Evolutionary conservation across 140 eudicot species (phyloP), one percentile per base, ranked within the genome.

Genomic region (Stevia rebaudiana): DNA sequence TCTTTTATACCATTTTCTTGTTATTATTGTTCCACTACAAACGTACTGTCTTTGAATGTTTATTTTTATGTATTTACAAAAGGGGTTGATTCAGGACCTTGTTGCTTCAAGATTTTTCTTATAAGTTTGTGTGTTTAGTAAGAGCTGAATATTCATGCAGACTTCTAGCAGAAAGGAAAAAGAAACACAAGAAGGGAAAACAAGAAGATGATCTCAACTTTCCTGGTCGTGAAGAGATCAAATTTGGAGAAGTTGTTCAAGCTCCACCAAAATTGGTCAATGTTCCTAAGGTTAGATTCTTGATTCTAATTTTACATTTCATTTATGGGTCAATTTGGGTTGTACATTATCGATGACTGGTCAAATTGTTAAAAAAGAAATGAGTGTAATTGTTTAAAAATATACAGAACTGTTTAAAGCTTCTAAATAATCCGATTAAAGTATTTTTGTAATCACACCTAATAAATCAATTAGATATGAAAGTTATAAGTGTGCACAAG

Each of bases 211-310:
- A 63, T 57, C 40, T 71, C 58, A 77, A 77, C 76, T 85, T 84
- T 60, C 95, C 82, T 1, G 89, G 82, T 4, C 79, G 44, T 11
- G 96, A 91, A 63, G 77, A 79, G 61, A 71, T 91, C 21, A 84
- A 79, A 74, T 91, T 91, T 59, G 98, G 98, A 65, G 98, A 91
- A 2, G 82, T 91, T 11, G 96, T 87, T 35, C 41, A 82, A 79
- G 98, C 96, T 65, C 98, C 98, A 40, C 98, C 91, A 1, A 87
- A 84, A 56, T 65, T 90, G 83, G 74, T 76, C 58, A 75, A 85
- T 24, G 25, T 90, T 73, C 98, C 98, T 16, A 87, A 87, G 95
- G 98, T 87, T 74, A 31, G 11, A 49, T 64, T 17, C 49, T 53
- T 19, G 10, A 6, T 43, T 31, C 3, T 0, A 8, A 31, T 47